A percentile compares a stretch with the other conserved stretches of the same genome.
Conservation (phyloP, 1,284 basidiomycete species). For the Rhizoctonia solani region DNA sequence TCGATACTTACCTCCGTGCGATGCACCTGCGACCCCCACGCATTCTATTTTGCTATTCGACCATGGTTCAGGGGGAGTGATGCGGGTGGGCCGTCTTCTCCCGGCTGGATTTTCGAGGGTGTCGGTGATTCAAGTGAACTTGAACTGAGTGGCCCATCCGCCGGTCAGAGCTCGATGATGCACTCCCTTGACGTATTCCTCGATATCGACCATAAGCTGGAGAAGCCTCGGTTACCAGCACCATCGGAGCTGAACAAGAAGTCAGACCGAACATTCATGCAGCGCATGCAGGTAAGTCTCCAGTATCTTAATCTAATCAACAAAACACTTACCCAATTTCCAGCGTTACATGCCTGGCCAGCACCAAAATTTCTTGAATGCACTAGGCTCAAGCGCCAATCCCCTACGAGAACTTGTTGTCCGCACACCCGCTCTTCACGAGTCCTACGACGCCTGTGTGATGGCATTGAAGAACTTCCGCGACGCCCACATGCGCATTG, state of each 20-base stretch:
- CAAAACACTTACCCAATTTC: neutral
- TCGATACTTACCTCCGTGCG: constrained; percentile 50
- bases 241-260: constrained; percentile 37
- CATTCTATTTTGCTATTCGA: constrained; percentile 59
- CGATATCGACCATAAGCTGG: constrained; percentile 54
- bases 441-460: constrained; percentile 74
- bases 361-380: constrained; percentile 57
- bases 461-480: constrained; percentile 77
- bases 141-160: constrained; percentile 56
- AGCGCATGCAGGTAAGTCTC: constrained; percentile 48
- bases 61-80: constrained; percentile 60
- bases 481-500: constrained; percentile 87
- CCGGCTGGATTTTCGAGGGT: constrained; percentile 53
- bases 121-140: constrained; percentile 42
- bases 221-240: constrained; percentile 28
- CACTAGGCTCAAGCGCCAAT: constrained; percentile 50
- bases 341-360: constrained; percentile 53
- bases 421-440: constrained; percentile 42
- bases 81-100: constrained; percentile 40
- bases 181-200: constrained; percentile 62
- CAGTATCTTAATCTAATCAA: neutral
- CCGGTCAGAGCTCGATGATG: constrained; percentile 59
- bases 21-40: constrained; percentile 53
- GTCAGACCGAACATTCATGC: constrained; percentile 52
- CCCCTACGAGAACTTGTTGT: constrained; percentile 43